Evolutionary conservation across 306 rosid species (phyloP).

Genomic region (Castanea crenata): DNA sequence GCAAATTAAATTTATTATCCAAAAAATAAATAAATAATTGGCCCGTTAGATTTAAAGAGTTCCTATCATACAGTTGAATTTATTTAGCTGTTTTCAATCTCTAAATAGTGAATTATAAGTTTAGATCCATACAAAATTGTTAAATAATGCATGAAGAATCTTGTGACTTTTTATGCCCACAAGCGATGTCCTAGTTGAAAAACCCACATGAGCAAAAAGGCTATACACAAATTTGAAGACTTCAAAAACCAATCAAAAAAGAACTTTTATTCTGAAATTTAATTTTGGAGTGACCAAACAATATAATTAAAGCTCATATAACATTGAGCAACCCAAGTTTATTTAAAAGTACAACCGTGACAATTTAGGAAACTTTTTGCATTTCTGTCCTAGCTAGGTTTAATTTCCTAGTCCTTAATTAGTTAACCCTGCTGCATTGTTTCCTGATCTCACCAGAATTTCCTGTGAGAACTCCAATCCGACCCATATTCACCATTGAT

Average conservation of each 20-base stretch:
- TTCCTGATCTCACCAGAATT: constrained; percentile 35
- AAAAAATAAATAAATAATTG: too few relatives aligned
- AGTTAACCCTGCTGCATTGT: constrained; percentile 23
- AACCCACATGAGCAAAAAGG: too few relatives aligned
- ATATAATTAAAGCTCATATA: too few relatives aligned
- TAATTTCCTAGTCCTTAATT: not conserved
- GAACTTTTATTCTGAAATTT: not conserved
- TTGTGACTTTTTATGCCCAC: too few relatives aligned
- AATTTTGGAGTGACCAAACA: not conserved
- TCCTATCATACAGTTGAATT: too few relatives aligned
- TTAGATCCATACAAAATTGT: too few relatives aligned
- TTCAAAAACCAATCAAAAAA: not conserved
- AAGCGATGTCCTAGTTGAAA: too few relatives aligned
- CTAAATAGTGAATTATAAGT: too few relatives aligned
- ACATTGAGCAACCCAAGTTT: not conserved
- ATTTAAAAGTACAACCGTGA: not conserved
- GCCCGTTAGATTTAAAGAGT: too few relatives aligned
- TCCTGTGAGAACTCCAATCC: constrained; percentile 39
- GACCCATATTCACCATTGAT: constrained; percentile 45
- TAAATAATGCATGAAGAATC: too few relatives aligned
- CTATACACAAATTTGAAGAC: not conserved
- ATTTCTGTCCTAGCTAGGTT: not conserved
- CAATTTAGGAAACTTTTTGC: not conserved
- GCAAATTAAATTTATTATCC: too few relatives aligned
- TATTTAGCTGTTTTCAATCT: too few relatives aligned